Evolutionary conservation across 495 filamentous ascomycete species (phyloP).

Genomic region (Hamigera avellanea): DNA sequence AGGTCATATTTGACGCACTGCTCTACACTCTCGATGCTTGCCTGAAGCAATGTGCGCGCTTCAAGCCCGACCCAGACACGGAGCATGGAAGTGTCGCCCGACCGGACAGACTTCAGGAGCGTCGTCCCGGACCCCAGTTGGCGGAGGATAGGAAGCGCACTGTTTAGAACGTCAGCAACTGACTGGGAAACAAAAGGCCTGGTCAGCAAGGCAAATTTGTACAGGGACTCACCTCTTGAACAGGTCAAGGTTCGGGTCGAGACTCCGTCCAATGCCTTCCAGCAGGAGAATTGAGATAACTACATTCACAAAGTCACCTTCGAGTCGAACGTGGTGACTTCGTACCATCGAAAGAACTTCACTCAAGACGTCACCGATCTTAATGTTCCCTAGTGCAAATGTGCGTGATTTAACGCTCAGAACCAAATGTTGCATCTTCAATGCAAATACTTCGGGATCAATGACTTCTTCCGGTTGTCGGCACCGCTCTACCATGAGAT

Average conservation of each 20-base stretch:
- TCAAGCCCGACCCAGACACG: slow-evolving; percentile 91
- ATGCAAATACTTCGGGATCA: slow-evolving; percentile 77
- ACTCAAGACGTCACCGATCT: slow-evolving; percentile 89
- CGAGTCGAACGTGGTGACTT: slow-evolving; percentile 82
- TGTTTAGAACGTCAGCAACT: no score
- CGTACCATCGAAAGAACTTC: slow-evolving; percentile 89
- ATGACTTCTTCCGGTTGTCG: slow-evolving; percentile 83
- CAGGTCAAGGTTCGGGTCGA: slow-evolving; percentile 81
- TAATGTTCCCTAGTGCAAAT: slow-evolving; percentile 87
- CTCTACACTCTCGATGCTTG: slow-evolving; percentile 80
- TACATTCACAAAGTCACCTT: slow-evolving; percentile 98
- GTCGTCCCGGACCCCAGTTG: slow-evolving; percentile 63
- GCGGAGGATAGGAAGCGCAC: slow-evolving; percentile 82
- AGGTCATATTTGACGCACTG: slow-evolving; percentile 75
- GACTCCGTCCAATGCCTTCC: slow-evolving; percentile 81
- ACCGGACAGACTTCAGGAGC: slow-evolving; percentile 35
- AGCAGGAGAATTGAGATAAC: slow-evolving; percentile 89
- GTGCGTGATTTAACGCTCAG: slow-evolving; percentile 80
- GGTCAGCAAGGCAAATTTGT: no score
- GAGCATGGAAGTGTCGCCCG: slow-evolving; percentile 80
- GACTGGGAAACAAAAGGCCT: no score
- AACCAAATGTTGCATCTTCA: slow-evolving; percentile 95
- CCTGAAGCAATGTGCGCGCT: slow-evolving; percentile 75
- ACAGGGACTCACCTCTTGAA: slow-evolving; percentile 58
- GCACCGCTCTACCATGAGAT: slow-evolving; percentile 92